Evolutionary conservation across 192 early-diverging fungal genomes (phyloP).

Genomic region (Coemansia sp.): DNA sequence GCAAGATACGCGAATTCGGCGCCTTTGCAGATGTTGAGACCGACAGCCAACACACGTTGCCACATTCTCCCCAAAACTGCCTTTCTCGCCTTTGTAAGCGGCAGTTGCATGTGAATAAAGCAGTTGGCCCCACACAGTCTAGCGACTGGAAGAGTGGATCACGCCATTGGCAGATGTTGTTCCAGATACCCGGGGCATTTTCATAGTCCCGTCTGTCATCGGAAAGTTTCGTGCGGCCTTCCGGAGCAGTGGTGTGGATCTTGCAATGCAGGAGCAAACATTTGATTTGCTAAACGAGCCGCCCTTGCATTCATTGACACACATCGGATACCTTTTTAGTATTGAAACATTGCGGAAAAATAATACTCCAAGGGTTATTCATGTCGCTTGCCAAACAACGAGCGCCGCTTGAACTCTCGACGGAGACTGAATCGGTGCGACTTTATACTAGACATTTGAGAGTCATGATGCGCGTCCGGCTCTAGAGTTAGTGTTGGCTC

Average conservation of each 20-base stretch:
- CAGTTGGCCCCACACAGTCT: background rate
- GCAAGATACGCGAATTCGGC: background rate
- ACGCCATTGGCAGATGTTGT: conserved; percentile 1
- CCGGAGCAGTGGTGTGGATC: background rate
- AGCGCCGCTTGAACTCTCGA: conserved; percentile 29
- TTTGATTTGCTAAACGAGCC: background rate
- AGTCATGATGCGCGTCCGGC: background rate
- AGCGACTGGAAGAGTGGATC: background rate
- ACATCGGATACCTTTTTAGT: background rate
- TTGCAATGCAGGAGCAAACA: background rate
- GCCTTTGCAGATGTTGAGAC: background rate
- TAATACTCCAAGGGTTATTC: background rate
- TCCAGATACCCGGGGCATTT: background rate
- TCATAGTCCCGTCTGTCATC: background rate
- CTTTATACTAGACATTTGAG: background rate
- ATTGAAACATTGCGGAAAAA: background rate
- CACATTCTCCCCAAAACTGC: too few relatives aligned
- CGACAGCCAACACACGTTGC: too few relatives aligned
- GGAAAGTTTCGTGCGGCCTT: background rate
- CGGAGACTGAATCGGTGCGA: conserved; percentile 29
- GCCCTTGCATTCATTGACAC: background rate
- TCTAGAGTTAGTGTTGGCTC: background rate
- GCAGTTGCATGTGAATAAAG: background rate
- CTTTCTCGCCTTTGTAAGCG: too few relatives aligned
- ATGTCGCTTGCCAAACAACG: conserved; percentile 36